Conservation (phyloP, 1,284 basidiomycete genomes). For the Pseudozyma flocculosa region DNA sequence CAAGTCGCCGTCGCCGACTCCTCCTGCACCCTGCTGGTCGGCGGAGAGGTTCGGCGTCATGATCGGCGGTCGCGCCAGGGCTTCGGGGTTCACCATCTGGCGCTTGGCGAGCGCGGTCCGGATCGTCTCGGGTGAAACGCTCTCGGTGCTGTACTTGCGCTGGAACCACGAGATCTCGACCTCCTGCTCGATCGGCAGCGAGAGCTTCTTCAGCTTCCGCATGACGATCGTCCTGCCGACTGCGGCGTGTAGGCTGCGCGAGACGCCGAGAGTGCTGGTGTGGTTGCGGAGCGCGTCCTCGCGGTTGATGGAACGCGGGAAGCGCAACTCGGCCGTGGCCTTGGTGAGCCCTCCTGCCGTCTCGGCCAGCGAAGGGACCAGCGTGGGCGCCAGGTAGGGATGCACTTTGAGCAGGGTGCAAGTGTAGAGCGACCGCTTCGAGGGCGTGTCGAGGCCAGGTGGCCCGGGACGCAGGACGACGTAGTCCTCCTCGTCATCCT, state of each 20-base stretch:
- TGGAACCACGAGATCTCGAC: conserved; percentile 51
- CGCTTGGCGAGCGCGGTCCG: conserved; percentile 19
- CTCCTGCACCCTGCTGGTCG: not conserved
- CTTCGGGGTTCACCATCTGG: conserved; percentile 38
- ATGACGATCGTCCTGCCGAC: conserved; percentile 37
- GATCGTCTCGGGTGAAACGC: conserved; percentile 31
- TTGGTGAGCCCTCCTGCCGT: conserved; percentile 7
- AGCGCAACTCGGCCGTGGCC: conserved; percentile 25
- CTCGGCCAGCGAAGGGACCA: conserved; percentile 17
- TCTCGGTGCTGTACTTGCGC: conserved; percentile 31
- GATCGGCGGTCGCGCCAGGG: conserved; percentile 38
- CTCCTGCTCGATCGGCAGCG: conserved; percentile 27
- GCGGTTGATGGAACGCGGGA: conserved; percentile 44
- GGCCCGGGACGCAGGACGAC: not conserved
- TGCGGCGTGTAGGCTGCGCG: conserved; percentile 27
- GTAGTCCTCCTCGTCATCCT: conserved; percentile 4
- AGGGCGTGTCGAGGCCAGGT: conserved; percentile 32
- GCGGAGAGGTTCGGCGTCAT: conserved; percentile 4
- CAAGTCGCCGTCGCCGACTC: not conserved
- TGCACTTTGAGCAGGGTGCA: conserved; percentile 51
- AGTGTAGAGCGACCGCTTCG: conserved; percentile 45
- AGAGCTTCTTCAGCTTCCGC: conserved; percentile 27
- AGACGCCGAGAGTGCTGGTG: conserved; percentile 20
- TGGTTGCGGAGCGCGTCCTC: conserved; percentile 13
- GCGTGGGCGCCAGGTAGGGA: conserved; percentile 27